phyloP scores from a whole-genome alignment of 371 early-diverging fungal species.

The Apophysomyces elegans region DNA sequence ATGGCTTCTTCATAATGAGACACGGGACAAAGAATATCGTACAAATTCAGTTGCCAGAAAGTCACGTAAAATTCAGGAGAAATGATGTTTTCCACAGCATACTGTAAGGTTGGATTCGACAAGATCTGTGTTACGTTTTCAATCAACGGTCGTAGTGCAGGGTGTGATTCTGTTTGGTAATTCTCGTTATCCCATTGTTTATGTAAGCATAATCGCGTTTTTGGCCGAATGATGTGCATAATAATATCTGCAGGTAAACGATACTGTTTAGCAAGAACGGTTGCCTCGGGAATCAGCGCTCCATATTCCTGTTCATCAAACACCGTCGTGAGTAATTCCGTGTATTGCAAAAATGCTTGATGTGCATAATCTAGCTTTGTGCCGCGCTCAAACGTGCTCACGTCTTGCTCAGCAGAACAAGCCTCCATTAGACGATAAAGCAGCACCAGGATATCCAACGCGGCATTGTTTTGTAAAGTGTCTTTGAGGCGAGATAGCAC shows the following conservation, averaged over 20 bases:
- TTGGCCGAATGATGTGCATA: conserved; percentile 75
- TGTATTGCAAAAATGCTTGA: conserved; percentile 63
- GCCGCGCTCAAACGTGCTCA: conserved; percentile 59
- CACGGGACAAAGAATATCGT: conserved; percentile 83
- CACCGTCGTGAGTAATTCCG: conserved; percentile 65
- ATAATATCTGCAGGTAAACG: conserved; percentile 74
- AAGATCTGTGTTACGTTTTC: conserved; percentile 28
- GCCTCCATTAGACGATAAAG: conserved; percentile 48
- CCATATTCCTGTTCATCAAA: conserved; percentile 65
- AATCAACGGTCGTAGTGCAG: conserved; percentile 24
- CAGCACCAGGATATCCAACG: conserved; percentile 60
- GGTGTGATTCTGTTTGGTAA: conserved; percentile 28
- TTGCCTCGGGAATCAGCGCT: conserved; percentile 61
- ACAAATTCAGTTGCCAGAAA: conserved; percentile 85
- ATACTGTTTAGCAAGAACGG: conserved; percentile 60
- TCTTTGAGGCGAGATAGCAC: conserved; percentile 65
- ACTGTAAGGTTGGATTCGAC: conserved; percentile 25
- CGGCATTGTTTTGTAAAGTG: conserved; percentile 62
- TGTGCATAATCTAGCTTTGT: conserved; percentile 49
- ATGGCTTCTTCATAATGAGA: conserved; percentile 75
- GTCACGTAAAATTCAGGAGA: conserved; percentile 79
- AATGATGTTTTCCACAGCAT: conserved; percentile 50
- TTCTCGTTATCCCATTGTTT: conserved; percentile 15
- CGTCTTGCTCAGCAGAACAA: conserved; percentile 54
- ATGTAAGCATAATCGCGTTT: conserved; percentile 42